Conservation (phyloP, 164 flowering plant genomes). For the Piper betle region DNA sequence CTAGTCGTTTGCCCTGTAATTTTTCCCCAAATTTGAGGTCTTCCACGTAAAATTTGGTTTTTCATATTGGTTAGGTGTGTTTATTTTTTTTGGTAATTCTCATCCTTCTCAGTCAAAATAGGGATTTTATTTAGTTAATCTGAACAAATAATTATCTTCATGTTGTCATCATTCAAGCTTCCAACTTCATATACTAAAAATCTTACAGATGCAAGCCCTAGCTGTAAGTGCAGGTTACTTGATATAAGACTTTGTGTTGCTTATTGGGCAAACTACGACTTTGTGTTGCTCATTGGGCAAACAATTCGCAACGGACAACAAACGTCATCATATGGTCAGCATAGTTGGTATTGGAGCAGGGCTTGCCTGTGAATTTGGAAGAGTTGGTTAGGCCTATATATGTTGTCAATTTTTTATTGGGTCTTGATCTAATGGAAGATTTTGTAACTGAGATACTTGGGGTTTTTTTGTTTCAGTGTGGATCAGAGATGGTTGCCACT, state of each 20-base stretch:
- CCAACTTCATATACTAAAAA: not conserved
- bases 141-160: too few relatives aligned
- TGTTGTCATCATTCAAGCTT: not conserved
- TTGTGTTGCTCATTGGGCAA: constrained; percentile 53
- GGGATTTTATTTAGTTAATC: too few relatives aligned
- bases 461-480: constrained; percentile 35
- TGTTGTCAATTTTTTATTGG: too few relatives aligned
- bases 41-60: too few relatives aligned
- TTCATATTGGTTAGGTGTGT: too few relatives aligned
- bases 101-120: too few relatives aligned
- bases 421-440: not conserved
- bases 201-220: constrained; percentile 52
- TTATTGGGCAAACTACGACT: too few relatives aligned
- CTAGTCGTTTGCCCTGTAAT: too few relatives aligned
- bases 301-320: constrained; percentile 36
- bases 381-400: not conserved
- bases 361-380: constrained; percentile 48
- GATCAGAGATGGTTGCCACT: constrained; percentile 79
- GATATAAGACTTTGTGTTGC: constrained; percentile 69
- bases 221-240: constrained; percentile 52
- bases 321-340: constrained; percentile 65
- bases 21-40: too few relatives aligned
- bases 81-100: too few relatives aligned
- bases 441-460: not conserved
- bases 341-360: constrained; percentile 73